Base-by-base conservation (phyloP, 2,329 filamentous ascomycete genomes). In the Ustulina deusta region DNA sequence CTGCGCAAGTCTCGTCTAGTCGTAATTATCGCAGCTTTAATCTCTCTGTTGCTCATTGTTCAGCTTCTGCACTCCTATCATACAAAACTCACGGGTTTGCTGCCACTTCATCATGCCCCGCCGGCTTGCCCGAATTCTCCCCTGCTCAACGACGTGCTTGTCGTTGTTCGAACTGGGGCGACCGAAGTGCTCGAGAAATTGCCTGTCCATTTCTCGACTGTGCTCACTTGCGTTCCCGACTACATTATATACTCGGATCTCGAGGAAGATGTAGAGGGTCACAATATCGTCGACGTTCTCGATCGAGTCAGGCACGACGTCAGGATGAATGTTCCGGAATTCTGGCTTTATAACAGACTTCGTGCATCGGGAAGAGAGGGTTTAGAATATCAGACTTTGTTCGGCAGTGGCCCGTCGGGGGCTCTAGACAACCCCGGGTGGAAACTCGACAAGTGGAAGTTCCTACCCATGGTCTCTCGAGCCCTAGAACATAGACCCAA, bases 361-460 rank as follows among this genome's bases (percentile, higher is more conserved):
- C 71, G 52, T 5, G 22, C 29, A 17, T 13, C 17, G 0, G 68
- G 65, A 20, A 58, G 75, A 73, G 54, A 66, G 61, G 32, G 73
- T 69, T 40, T 71, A 9, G 69, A 77, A 17, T 70, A 70, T 42
- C 77, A 77, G 59, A 74, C 73, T 9, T 69, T 73, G 15, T 73
- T 76, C 9, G 78, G 79, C 44, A 80, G 79, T 55, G 71, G 75
- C 20, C 77, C 78, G 38, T 75, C 78, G 42, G 79, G 81, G 22
- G 77, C 82, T 25, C 65, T 76, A 22, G 69, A 74, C 40, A 72
- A 69, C 46, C 68, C 68, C 1, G 71, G 71, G 6, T 81, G 80
- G 80, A 77, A 73, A 48, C 69, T 82, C 42, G 80, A 82, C 64
- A 80, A 80, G 66, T 82, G 79, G 74, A 82, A 82, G 68, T 81